Evolutionary conservation across 2,329 filamentous ascomycete species (phyloP), one percentile per base, ranked within the genome.

Genomic region (Tolypocladium inflatum): DNA sequence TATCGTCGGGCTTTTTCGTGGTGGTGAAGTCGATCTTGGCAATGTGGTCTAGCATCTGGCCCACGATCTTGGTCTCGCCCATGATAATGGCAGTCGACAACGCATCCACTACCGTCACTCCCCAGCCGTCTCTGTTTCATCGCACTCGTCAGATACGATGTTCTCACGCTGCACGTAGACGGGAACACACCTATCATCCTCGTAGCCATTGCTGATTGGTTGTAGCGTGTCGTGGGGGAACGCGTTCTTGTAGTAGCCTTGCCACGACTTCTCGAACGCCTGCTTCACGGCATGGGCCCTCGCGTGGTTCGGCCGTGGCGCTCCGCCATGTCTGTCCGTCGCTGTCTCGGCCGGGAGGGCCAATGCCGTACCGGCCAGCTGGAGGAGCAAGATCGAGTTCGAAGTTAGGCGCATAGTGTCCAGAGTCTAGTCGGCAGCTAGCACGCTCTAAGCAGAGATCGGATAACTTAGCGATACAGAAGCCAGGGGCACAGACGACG

Each of bases 51-150:
- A 96, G 72, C 62, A 95, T 91, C 56, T 85, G 77, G 48, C 85
- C 75, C 17, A 94, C 85, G 30, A 89, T 84, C 19, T 85, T 76
- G 35, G 77, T 74, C 51, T 90, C 80, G 43, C 81, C 79, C 88
- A 95, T 93, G 30, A 96, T 72, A 54, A 92, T 76, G 9, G 90
- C 90, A 0, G 91, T 95, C 59, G 84, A 87, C 53, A 96, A 77
- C 2, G 89, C 88, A 70, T 96, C 91, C 17, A 94, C 81, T 1
- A 90, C 89, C 48, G 86, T 91, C 37, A 90, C 89, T 30, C 90
- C 91, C 91, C 91, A 96, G 57, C 84, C 87, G 67, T 92, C 92
- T 61, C 89, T 92, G 59, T 45, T 35, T n/a, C 26, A 3, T 45
- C 4, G 2, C 21, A 2, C 43, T 54, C 17, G 33, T 58, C 21